phyloP scores from a whole-genome alignment of 495 filamentous ascomycete genomes.

The Aspergillus sparsus region DNA sequence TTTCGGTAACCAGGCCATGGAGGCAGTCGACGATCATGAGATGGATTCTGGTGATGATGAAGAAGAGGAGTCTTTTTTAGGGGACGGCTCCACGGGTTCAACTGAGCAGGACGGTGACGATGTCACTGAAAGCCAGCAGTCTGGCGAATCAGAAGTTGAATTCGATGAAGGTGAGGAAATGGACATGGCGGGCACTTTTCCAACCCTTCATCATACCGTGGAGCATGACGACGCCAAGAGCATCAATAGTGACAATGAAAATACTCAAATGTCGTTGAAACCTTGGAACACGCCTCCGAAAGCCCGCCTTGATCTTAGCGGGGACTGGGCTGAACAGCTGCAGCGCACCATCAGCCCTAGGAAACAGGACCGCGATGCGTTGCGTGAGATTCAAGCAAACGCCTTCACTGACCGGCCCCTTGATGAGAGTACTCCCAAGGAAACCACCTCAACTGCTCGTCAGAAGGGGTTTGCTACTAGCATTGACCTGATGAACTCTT shows the following conservation, averaged over 20 bases:
- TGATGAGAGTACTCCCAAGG: constrained; percentile 39
- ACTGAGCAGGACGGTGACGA: constrained; percentile 63
- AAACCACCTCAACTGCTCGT: constrained; percentile 33
- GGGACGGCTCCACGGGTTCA: constrained; percentile 81
- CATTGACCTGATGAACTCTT: constrained; percentile 89
- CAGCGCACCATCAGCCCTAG: constrained; percentile 88
- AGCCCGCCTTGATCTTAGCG: constrained; percentile 55
- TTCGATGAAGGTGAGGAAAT: constrained; percentile 70
- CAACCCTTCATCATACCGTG: constrained; percentile 63
- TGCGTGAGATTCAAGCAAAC: constrained; percentile 59
- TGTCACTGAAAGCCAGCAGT: constrained; percentile 57
- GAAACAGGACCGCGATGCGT: constrained; percentile 74
- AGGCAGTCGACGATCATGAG: constrained; percentile 51
- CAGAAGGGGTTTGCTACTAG: constrained; percentile 68
- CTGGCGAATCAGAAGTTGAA: constrained; percentile 68
- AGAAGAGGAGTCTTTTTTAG: constrained; percentile 80
- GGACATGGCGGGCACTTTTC: constrained; percentile 77
- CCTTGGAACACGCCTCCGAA: constrained; percentile 61
- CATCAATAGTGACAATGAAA: constrained; percentile 49
- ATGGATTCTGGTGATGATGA: constrained; percentile 41
- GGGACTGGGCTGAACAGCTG: constrained; percentile 88
- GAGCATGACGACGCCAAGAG: constrained; percentile 56
- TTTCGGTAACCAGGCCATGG: constrained; percentile 65
- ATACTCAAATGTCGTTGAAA: constrained; percentile 38
- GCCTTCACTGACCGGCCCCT: constrained; percentile 47